Evolutionary conservation across 192 early-diverging fungal genomes (phyloP), one percentile per base, ranked within the genome.

Genomic region (Phlyctochytrium bullatum): DNA sequence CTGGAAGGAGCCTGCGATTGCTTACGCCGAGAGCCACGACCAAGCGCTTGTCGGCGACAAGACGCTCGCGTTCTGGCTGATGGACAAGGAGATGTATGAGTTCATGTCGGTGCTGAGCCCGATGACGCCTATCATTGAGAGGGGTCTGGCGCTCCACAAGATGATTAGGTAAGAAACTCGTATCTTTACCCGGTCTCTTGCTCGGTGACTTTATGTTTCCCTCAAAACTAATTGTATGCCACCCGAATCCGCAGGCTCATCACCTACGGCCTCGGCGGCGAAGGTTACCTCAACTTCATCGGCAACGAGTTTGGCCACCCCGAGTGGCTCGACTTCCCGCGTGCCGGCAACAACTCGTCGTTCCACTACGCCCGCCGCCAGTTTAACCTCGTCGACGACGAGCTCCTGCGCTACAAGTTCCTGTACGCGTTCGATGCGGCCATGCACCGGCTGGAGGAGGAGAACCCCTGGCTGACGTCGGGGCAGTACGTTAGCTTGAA

Each of bases 291-390:
- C 59, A 97, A 91, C 54, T 98, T 98, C 65, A 93, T 95, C 73
- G 96, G 96, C 53, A 96, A 98, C 77, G 96, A 98, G 77, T 97
- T 98, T 83, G 96, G 96, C 0, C 96, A 98, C 61, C 96, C 96
- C 23, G 96, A 98, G 78, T 98, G 96, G 96, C 86, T 98, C 29
- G 96, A 98, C 78, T 98, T 98, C 66, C 96, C 96, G 57, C 91
- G 96, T 32, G 91, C 71, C 24, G 96, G 96, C 64, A 98, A 98
- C 80, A 81, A 83, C 31, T 86, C 85, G 30, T 91, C 88, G 52
- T 97, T 92, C 81, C 92, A 94, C 74, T 94, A 97, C 74, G 94
- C 95, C 12, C 84, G 95, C 29, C 88, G 95, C 20, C 96, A 98
- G 78, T 97, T 90, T 88, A 96, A 97, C 64, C 85, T 98, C 34